These are phyloP conservation scores for Aspergillus aculeatus DNA, from an alignment of 2,329 filamentous ascomycete genomes.

Conservation along the genomic window DNA sequence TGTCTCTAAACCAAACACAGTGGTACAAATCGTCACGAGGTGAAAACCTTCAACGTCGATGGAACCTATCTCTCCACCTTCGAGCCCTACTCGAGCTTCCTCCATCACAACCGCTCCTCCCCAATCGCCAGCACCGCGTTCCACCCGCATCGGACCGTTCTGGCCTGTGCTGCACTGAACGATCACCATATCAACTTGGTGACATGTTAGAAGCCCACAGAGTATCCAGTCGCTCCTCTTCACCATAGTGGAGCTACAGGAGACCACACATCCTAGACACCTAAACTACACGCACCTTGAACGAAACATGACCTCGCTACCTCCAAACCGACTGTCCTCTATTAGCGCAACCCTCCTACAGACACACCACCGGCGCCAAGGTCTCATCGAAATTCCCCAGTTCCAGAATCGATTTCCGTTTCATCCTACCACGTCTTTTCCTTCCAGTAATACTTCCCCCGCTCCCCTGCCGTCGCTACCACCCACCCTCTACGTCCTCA, in stretches of 20 bases:
- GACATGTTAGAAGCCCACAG: conserved; percentile 51
- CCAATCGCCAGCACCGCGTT: conserved; percentile 89
- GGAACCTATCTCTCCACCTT: conserved; percentile 75
- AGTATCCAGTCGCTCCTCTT: not conserved
- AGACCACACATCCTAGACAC: not conserved
- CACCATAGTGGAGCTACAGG: not conserved
- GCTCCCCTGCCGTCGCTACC: too few relatives aligned
- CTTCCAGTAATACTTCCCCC: too few relatives aligned
- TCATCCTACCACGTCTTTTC: too few relatives aligned
- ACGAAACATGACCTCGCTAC: not conserved
- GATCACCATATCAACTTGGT: conserved; percentile 92
- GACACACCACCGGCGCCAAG: too few relatives aligned
- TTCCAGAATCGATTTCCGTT: too few relatives aligned
- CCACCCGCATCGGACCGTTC: conserved; percentile 89
- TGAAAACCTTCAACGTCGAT: conserved; percentile 90
- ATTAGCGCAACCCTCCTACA: too few relatives aligned
- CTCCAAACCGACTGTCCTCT: not conserved
- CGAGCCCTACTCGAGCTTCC: conserved; percentile 86
- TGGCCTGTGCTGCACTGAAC: conserved; percentile 81
- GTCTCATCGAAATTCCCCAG: too few relatives aligned
- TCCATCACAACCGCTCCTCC: conserved; percentile 74
- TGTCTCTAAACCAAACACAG: conserved; percentile 45
- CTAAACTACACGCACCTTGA: not conserved
- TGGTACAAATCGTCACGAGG: conserved; percentile 80
- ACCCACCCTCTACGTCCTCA: too few relatives aligned